Percentiles rank a stretch among this genome's conserved stretches.
phyloP scores from a whole-genome alignment of 495 filamentous ascomycete genomes.

The Penicillium salamii region DNA sequence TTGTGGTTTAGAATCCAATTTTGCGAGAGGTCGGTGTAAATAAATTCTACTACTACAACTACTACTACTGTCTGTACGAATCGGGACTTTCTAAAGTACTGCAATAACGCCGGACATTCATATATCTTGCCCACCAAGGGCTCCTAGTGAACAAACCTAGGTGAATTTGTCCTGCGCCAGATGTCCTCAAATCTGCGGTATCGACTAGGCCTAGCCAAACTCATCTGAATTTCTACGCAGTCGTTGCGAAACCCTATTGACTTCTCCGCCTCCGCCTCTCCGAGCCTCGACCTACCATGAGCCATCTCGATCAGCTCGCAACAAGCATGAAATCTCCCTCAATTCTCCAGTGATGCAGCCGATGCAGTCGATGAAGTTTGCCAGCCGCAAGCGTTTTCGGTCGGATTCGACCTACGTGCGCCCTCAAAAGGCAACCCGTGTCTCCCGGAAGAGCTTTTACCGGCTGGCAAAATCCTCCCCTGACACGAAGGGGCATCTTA shows the following conservation, averaged over 20 bases:
- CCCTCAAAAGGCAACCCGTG: slow-evolving; percentile 52
- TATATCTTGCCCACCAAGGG: too few species aligned
- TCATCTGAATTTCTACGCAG: slow-evolving; percentile 67
- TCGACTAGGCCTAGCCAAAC: slow-evolving; percentile 89
- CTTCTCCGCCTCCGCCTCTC: slow-evolving; percentile 42
- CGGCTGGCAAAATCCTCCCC: slow-evolving; percentile 82
- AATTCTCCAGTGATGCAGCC: slow-evolving; percentile 46
- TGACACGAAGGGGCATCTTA: slow-evolving; percentile 38
- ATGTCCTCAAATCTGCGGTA: slow-evolving; percentile 89
- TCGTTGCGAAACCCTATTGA: slow-evolving; percentile 46
- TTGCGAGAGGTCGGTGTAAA: too few species aligned
- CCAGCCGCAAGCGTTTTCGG: slow-evolving; percentile 63
- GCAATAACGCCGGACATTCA: too few species aligned
- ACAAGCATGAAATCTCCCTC: slow-evolving; percentile 47
- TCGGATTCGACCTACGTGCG: slow-evolving; percentile 61
- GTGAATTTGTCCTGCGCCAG: too few species aligned
- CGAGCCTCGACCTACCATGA: slow-evolving; percentile 42
- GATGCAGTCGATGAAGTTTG: slow-evolving; percentile 46
- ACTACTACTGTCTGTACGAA: too few species aligned
- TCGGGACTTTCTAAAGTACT: too few species aligned
- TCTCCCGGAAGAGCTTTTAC: slow-evolving; percentile 70
- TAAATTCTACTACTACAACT: too few species aligned
- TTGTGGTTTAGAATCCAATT: too few species aligned
- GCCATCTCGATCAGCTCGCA: slow-evolving; percentile 43
- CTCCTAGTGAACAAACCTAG: too few species aligned